Evolutionary conservation across 805 yeast genomes (phyloP).

Genomic region (Saturnispora serradocipensis): DNA sequence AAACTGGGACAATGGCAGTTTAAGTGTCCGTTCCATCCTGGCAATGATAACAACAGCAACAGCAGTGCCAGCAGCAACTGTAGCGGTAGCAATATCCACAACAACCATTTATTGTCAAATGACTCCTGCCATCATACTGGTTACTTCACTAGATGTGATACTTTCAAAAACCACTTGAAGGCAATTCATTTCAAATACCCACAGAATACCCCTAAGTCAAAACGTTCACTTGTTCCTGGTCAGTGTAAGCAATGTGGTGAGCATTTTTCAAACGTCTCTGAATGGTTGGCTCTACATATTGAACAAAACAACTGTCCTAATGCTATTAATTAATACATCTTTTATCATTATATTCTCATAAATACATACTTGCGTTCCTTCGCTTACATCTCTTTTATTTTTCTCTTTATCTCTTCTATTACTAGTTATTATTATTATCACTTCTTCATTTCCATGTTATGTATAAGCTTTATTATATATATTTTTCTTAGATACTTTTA

Average conservation of each 20-base stretch:
- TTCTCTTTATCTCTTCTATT: not conserved
- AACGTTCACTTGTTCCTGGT: conserved; percentile 61
- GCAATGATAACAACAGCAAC: conserved; percentile 9
- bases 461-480: not conserved
- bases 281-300: conserved; percentile 71
- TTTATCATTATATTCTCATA: not conserved
- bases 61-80: conserved; percentile 12
- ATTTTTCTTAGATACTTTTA: not conserved
- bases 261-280: conserved; percentile 59
- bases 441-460: not conserved
- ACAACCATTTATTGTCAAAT: conserved; percentile 5
- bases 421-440: not conserved
- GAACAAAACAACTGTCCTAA: conserved; percentile 37
- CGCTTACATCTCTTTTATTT: not conserved
- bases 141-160: conserved; percentile 80
- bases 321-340: not conserved
- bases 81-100: not conserved
- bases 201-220: conserved; percentile 71
- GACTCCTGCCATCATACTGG: conserved; percentile 69
- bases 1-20: conserved; percentile 61
- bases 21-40: conserved; percentile 62
- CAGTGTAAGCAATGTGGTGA: conserved; percentile 69
- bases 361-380: not conserved
- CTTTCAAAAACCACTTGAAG: conserved; percentile 82
- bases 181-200: conserved; percentile 89